Base-by-base conservation (phyloP, 2,329 filamentous ascomycete genomes). In the Chaetomiaceae sp. region DNA sequence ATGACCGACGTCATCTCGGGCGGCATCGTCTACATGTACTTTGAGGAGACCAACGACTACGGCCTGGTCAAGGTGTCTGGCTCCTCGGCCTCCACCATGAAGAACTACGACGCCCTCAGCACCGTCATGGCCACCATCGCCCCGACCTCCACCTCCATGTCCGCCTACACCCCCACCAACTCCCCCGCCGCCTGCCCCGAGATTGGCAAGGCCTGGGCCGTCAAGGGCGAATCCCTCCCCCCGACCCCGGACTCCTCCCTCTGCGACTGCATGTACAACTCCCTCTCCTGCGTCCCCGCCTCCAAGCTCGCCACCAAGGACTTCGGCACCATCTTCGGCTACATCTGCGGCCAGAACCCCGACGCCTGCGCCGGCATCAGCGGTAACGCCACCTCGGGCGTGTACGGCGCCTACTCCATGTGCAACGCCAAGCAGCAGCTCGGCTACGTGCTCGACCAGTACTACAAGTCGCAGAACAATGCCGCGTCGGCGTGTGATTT, bases 11-110 rank as follows among this genome's bases (percentile, higher is more conserved):
- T 96, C 66, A 94, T 94, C 83, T 95, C 89, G 53, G 94, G 94
- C 64, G 94, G 92, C 73, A 96, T 99, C 62, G 91, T 97, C 69
- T 99, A 97, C 82, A 95, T 96, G 90, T 99, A 94, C 78, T 92
- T 91, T 76, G 81, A 96, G 76, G 91, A 96, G 71, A 75, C 66
- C 47, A 97, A 97, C 76, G 77, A 96, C 69, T 99, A 89, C 67
- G 94, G 46, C 14, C 81, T 96, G 40, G 85, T 91, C 56, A 71
- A 78, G 56, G 60, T 64, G 58, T 68, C 74, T 45, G 79, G 80
- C 64, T 74, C 75, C 66, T 73, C 74, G 39, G 88, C 87, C 59
- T 79, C 73, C 59, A 87, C 85, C 59, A 79, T 89, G 63, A 71
- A 82, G 34, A 89, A 96, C 73, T 99, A 88, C 74, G 79, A 79